A percentile compares a stretch with the other conserved stretches of the same genome.
phyloP scores from a whole-genome alignment of 495 filamentous ascomycete genomes.

The Penicillium egyptiacum region DNA sequence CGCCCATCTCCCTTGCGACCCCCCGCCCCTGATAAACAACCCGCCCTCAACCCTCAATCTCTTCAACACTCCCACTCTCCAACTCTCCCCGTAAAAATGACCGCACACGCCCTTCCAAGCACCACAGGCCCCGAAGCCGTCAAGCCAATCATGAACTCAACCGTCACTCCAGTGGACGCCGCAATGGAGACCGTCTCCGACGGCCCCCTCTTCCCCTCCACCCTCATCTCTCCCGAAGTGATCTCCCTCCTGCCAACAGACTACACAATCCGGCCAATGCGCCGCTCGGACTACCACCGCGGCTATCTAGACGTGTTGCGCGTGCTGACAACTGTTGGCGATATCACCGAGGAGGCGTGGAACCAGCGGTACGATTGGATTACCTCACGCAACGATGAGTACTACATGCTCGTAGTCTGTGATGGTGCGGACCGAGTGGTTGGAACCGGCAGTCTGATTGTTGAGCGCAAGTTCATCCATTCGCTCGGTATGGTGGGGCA shows the following conservation, averaged over 20 bases:
- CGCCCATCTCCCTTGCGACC: conserved; percentile 27
- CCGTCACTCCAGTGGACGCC: conserved; percentile 50
- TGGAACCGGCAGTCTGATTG: conserved; percentile 82
- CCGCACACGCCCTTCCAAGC: conserved; percentile 16
- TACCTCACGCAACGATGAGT: conserved; percentile 70
- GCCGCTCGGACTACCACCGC: conserved; percentile 69
- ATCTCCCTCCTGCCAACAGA: conserved; percentile 68
- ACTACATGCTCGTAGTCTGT: conserved; percentile 81
- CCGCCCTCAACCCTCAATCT: background rate
- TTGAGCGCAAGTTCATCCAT: conserved; percentile 61
- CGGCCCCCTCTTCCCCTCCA: conserved; percentile 68
- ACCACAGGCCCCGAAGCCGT: conserved; percentile 17
- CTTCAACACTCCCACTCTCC: conserved; percentile 5
- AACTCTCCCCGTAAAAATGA: conserved; percentile 15
- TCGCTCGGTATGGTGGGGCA: conserved; percentile 71
- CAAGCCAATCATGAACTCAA: conserved; percentile 32
- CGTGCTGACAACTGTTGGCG: conserved; percentile 89
- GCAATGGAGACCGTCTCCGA: conserved; percentile 40
- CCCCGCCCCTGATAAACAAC: conserved; percentile 5
- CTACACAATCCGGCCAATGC: conserved; percentile 81
- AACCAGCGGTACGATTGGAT: conserved; percentile 83
- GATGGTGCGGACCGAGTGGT: conserved; percentile 71
- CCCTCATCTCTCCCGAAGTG: conserved; percentile 76
- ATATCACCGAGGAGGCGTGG: conserved; percentile 75
- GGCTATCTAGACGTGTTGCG: conserved; percentile 85